phyloP scores from a whole-genome alignment of 2,329 filamentous ascomycete species.

The Xylariales sp. region DNA sequence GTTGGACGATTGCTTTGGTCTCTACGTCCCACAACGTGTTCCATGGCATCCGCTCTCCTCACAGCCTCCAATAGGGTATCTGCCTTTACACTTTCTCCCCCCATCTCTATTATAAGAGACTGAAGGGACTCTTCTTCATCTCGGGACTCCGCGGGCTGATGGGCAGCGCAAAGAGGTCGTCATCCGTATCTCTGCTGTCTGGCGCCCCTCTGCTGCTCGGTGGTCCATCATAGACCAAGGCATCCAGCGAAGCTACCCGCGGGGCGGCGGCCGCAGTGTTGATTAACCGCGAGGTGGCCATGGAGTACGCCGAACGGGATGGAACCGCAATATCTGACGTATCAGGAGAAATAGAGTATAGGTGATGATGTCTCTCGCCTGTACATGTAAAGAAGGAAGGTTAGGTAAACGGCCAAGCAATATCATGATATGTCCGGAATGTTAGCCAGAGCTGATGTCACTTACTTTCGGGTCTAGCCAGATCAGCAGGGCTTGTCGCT shows the following conservation, averaged over 20 bases:
- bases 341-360: conserved; percentile 9
- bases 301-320: conserved; percentile 3
- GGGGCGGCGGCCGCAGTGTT: not conserved
- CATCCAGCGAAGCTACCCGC: conserved; percentile 32
- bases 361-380: conserved; percentile 9
- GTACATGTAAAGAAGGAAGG: conserved; percentile 9
- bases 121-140: conserved; percentile 80
- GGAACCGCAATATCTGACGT: conserved; percentile 7
- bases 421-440: too few species aligned
- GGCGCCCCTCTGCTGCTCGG: conserved; percentile 18
- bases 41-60: not conserved
- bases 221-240: conserved; percentile 30
- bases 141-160: conserved; percentile 84
- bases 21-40: too few species aligned
- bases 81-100: not conserved
- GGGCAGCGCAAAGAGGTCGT: conserved; percentile 82
- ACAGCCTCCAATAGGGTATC: not conserved
- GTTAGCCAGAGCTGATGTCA: too few species aligned
- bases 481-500: conserved; percentile 65
- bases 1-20: too few species aligned
- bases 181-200: conserved; percentile 54
- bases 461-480: conserved; percentile 52
- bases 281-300: not conserved
- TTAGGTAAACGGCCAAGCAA: too few species aligned
- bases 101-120: conserved; percentile 34